Evolutionary conservation across 2,329 filamentous ascomycete species (phyloP).

Genomic region (Nemania sp.): DNA sequence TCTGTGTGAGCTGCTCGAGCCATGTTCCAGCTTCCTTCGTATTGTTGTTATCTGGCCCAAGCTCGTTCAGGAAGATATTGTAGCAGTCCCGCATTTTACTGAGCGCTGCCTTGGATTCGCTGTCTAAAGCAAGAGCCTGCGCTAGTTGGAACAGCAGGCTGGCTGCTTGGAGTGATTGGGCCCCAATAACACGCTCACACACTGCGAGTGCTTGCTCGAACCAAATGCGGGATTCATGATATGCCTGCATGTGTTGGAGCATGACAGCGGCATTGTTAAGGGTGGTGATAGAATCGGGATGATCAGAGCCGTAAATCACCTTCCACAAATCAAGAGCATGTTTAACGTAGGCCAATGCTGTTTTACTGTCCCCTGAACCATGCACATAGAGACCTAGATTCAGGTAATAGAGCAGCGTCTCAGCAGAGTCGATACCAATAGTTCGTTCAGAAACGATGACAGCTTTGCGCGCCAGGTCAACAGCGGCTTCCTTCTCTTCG

Average conservation of each 20-base stretch:
- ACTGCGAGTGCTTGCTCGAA: slow-evolving; percentile 91
- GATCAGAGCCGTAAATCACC: slow-evolving; percentile 88
- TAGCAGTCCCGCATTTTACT: slow-evolving; percentile 94
- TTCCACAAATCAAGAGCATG: slow-evolving; percentile 97
- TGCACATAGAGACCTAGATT: slow-evolving; percentile 95
- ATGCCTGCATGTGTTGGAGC: slow-evolving; percentile 93
- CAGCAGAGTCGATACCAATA: slow-evolving; percentile 87
- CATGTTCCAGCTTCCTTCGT: slow-evolving; percentile 97
- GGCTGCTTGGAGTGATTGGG: slow-evolving; percentile 87
- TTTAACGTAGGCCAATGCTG: slow-evolving; percentile 84
- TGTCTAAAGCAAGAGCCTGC: slow-evolving; percentile 92
- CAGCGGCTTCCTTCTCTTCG: slow-evolving; percentile 95
- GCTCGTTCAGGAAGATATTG: slow-evolving; percentile 87
- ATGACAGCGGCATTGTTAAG: slow-evolving; percentile 99
- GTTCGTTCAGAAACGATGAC: slow-evolving; percentile 96
- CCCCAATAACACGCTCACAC: slow-evolving; percentile 87
- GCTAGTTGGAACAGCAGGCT: slow-evolving; percentile 97
- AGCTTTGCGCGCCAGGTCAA: slow-evolving; percentile 94
- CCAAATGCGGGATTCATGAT: slow-evolving; percentile 93
- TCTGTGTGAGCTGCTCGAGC: slow-evolving; percentile 94
- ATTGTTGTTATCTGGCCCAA: slow-evolving; percentile 91
- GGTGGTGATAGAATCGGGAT: slow-evolving; percentile 97
- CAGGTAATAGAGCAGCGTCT: slow-evolving; percentile 93
- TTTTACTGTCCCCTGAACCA: slow-evolving; percentile 84
- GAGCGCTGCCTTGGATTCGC: slow-evolving; percentile 89